phyloP scores from a whole-genome alignment of 495 filamentous ascomycete genomes.

The Xylaria curta region DNA sequence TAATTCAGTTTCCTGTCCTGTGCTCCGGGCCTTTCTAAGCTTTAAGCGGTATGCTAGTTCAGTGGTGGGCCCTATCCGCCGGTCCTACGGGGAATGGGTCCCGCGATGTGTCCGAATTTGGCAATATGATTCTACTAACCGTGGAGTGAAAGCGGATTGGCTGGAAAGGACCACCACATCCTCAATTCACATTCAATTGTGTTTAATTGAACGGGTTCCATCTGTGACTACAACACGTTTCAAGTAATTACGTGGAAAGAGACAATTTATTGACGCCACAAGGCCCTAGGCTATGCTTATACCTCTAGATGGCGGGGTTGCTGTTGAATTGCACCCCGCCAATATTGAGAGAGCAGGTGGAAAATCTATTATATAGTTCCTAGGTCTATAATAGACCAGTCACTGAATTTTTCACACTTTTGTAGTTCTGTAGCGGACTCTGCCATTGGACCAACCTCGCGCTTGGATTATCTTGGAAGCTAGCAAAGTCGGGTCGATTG shows the following conservation, averaged over 20 bases:
- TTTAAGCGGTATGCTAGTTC: not conserved
- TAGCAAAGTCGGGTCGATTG: not conserved
- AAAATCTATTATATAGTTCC: not conserved
- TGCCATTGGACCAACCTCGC: constrained; percentile 34
- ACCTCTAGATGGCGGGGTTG: not conserved
- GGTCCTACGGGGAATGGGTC: not conserved
- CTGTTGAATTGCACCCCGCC: not conserved
- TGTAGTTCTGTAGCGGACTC: not conserved
- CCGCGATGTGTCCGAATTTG: constrained; percentile 8
- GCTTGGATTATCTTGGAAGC: not conserved
- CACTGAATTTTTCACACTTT: not conserved
- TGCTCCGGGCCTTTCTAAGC: not conserved
- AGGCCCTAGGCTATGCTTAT: not conserved
- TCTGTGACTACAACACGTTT: not conserved
- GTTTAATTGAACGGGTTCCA: not conserved
- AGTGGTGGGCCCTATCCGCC: not conserved
- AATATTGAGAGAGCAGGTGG: not conserved
- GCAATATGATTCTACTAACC: not conserved
- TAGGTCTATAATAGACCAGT: not conserved
- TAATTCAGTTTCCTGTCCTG: not conserved
- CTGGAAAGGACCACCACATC: not conserved
- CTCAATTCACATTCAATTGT: not conserved
- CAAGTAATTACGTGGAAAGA: not conserved
- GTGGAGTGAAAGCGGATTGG: constrained; percentile 8
- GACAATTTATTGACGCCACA: not conserved